Base-by-base conservation (phyloP, 1,284 basidiomycete genomes). In the Ceratobasidium theobromae region DNA sequence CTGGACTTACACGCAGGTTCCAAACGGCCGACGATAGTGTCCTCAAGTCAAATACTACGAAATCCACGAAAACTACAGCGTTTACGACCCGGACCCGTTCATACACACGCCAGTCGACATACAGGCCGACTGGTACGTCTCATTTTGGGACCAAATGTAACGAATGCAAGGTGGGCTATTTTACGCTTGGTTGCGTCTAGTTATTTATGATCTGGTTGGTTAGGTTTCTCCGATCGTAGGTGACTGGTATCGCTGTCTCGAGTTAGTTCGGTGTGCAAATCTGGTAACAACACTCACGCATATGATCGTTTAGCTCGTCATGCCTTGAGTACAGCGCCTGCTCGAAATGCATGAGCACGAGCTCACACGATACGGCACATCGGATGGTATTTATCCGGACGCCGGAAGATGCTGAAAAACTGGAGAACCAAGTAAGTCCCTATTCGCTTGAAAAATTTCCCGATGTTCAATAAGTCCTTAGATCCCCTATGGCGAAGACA, bases 161-260 rank as follows among this genome's bases (percentile, higher is more conserved):
- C 27, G 55, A 54, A 21, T 70, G 69, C 49, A 46, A 46, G 35
- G 69, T 66, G 51, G n/a, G n/a, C n/a, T n/a, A n/a, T n/a, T n/a
- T n/a, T n/a, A n/a, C n/a, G n/a, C n/a, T n/a, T n/a, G n/a, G n/a
- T n/a, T n/a, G n/a, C n/a, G n/a, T n/a, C n/a, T n/a, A n/a, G n/a
- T n/a, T n/a, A n/a, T n/a, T n/a, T n/a, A n/a, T n/a, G n/a, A n/a
- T n/a, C n/a, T n/a, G n/a, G n/a, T n/a, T n/a, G n/a, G n/a, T n/a
- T n/a, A 51, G 41, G 4, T 14, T 5, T 53, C 35, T 16, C 68
- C 65, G 18, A 70, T 69, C 27, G 43, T 57, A 12, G 69, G 69
- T 16, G 48, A 53, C 9, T 53, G 64, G 16, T 69, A 67, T 60
- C 54, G 64, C n/a, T 70, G 69, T 35, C 35, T 67, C 16, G 52